These are phyloP conservation scores for Hansenula anomala DNA, from an alignment of 1,139 yeast species.

Conservation along the genomic window DNA sequence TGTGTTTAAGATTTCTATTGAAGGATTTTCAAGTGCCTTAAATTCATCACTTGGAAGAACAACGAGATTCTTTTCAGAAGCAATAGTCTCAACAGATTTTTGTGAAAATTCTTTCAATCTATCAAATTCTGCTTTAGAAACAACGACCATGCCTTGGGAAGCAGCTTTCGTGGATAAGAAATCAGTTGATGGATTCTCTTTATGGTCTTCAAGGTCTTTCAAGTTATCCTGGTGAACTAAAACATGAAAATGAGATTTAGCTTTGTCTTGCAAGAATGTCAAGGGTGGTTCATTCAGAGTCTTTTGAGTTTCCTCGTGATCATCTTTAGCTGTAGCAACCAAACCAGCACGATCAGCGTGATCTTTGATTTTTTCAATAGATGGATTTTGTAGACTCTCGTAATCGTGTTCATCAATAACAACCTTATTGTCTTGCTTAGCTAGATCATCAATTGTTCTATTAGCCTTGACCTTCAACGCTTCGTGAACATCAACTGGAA, in stretches of 20 bases:
- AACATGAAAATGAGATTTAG: conserved; percentile 12
- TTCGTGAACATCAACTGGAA: conserved; percentile 17
- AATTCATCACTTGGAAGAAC: conserved; percentile 18
- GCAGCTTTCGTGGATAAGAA: conserved; percentile 10
- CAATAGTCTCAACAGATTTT: conserved; percentile 1
- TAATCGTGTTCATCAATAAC: conserved; percentile 17
- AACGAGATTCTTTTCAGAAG: conserved; percentile 6
- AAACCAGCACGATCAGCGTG: conserved; percentile 41
- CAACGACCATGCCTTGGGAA: neutral
- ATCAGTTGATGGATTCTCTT: conserved; percentile 22
- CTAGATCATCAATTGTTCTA: conserved; percentile 3
- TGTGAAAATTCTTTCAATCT: neutral
- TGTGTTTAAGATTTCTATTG: conserved; percentile 21
- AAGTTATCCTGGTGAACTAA: neutral
- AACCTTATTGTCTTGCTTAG: conserved; percentile 8
- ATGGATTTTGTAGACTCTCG: conserved; percentile 11
- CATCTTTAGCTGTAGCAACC: conserved; percentile 34
- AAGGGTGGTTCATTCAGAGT: conserved; percentile 16
- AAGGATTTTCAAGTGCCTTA: conserved; percentile 18
- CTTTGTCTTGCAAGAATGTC: conserved; percentile 1
- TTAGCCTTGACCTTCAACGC: conserved; percentile 10
- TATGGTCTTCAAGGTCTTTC: neutral
- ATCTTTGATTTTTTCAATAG: conserved; percentile 13
- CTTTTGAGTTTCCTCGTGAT: conserved; percentile 20
- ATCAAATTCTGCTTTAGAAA: neutral